These are phyloP conservation scores for Bryoglossum gracile DNA, from an alignment of 495 filamentous ascomycete genomes.

Conservation along the genomic window DNA sequence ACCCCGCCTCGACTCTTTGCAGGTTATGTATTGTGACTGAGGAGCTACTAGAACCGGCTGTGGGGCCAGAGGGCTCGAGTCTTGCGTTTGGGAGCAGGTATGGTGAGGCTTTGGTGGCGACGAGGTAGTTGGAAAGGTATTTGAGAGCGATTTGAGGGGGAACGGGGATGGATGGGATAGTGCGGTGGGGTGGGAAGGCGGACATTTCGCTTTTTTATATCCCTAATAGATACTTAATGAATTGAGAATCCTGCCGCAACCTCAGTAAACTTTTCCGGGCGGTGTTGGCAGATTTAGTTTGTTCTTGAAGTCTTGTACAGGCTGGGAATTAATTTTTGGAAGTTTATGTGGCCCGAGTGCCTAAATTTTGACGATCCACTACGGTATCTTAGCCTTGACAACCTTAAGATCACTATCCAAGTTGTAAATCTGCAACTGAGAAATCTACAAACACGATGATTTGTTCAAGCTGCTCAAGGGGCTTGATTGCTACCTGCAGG, in stretches of 20 bases:
- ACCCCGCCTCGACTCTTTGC: conserved; percentile 56
- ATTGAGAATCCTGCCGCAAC: not conserved
- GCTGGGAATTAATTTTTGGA: not conserved
- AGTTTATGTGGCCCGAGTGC: no score
- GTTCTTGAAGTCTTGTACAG: not conserved
- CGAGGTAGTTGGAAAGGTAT: conserved; percentile 52
- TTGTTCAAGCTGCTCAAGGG: conserved; percentile 24
- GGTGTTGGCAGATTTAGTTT: not conserved
- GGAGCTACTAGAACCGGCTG: conserved; percentile 41
- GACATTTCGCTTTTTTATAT: conserved; percentile 22
- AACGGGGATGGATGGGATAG: conserved; percentile 39
- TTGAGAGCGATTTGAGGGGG: conserved; percentile 45
- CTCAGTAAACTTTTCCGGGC: not conserved
- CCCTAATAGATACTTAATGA: no score
- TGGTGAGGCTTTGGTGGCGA: conserved; percentile 44
- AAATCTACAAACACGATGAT: conserved; percentile 24
- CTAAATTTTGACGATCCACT: no score
- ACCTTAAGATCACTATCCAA: not conserved
- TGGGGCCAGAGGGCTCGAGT: conserved; percentile 53
- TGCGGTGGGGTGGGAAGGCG: conserved; percentile 38
- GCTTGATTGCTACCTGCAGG: conserved; percentile 14
- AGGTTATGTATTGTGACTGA: conserved; percentile 58
- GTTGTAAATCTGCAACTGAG: not conserved
- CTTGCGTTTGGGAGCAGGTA: conserved; percentile 60
- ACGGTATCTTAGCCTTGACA: no score